These are phyloP conservation scores for Asterophora parasitica DNA, from an alignment of 768 basidiomycete species.

Conservation along the genomic window DNA sequence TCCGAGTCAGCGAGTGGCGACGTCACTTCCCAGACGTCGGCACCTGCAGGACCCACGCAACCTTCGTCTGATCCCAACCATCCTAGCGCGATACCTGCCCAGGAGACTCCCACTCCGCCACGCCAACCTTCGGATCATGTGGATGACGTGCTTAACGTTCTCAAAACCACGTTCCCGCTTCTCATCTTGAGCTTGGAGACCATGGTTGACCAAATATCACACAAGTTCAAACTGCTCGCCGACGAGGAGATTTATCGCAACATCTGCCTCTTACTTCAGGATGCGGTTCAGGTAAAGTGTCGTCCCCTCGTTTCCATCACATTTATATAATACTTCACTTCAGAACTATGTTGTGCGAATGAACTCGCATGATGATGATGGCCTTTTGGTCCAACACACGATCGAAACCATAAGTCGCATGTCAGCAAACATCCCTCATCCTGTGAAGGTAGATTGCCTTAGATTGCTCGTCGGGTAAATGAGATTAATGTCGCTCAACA, in stretches of 20 bases:
- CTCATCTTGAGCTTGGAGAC: conserved; percentile 94
- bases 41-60: conserved; percentile 11
- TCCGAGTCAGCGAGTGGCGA: conserved; percentile 21
- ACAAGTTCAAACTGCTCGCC: conserved; percentile 79
- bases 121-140: conserved; percentile 85
- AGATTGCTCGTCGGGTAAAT: conserved; percentile 1
- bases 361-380: conserved; percentile 64
- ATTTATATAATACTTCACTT: background rate
- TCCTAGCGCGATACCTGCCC: conserved; percentile 14
- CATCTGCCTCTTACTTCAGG: conserved; percentile 80
- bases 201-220: conserved; percentile 90
- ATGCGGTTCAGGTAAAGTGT: conserved; percentile 70
- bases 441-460: conserved; percentile 46
- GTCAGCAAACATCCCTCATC: conserved; percentile 51
- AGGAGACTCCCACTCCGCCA: conserved; percentile 26
- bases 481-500: conserved; percentile 24
- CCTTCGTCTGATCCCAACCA: conserved; percentile 14
- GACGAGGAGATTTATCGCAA: conserved; percentile 96
- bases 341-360: conserved; percentile 72
- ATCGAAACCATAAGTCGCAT: conserved; percentile 55
- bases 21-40: conserved; percentile 17
- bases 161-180: conserved; percentile 95
- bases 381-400: conserved; percentile 51
- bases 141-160: conserved; percentile 87
- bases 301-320: background rate